These are phyloP conservation scores for Pichia rugopelliculosa DNA, from an alignment of 805 yeast genomes.

Conservation along the genomic window DNA sequence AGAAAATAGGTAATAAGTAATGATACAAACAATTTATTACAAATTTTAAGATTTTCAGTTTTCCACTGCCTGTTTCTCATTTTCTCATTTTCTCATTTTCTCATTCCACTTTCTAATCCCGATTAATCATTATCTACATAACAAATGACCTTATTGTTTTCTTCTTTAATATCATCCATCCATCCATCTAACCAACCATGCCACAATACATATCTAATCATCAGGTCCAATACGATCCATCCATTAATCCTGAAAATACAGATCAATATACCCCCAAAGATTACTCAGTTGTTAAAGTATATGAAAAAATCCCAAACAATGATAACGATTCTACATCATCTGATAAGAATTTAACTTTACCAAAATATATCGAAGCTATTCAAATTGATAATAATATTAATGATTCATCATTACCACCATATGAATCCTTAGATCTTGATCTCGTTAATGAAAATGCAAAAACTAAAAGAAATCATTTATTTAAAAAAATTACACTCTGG, in stretches of 20 bases:
- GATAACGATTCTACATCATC: background rate
- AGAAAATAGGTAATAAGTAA: too few relatives aligned
- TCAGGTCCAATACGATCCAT: constrained; percentile 26
- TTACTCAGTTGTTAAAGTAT: constrained; percentile 21
- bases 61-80: too few relatives aligned
- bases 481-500: too few relatives aligned
- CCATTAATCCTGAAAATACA: constrained; percentile 25
- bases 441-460: too few relatives aligned
- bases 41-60: too few relatives aligned
- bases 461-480: too few relatives aligned
- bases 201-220: background rate
- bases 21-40: too few relatives aligned
- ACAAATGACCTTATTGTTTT: too few relatives aligned
- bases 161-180: background rate
- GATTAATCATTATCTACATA: too few relatives aligned
- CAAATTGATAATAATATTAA: background rate
- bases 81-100: too few relatives aligned
- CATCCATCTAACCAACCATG: background rate
- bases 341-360: background rate
- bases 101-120: too few relatives aligned
- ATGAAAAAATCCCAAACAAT: background rate
- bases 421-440: too few relatives aligned
- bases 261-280: constrained; percentile 26
- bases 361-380: background rate
- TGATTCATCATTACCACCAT: background rate